A percentile compares a stretch with the other conserved stretches of the same genome.
Conservation (phyloP, 164 flowering plant genomes). For the Vitis rupestris region DNA sequence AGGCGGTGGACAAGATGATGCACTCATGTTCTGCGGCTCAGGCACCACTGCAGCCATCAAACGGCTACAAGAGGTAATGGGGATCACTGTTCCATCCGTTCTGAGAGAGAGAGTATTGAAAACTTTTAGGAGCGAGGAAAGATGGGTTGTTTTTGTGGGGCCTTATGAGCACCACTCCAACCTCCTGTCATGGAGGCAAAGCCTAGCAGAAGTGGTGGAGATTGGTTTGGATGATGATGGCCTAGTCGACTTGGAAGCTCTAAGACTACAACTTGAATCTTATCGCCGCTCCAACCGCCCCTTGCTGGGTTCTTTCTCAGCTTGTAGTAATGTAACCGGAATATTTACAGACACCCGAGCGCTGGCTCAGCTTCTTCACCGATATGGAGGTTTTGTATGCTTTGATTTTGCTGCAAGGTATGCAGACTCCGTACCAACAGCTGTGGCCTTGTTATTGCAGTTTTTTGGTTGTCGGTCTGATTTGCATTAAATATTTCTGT, state of each 20-base stretch:
- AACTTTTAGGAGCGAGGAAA: constrained; percentile 35
- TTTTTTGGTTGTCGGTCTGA: background rate
- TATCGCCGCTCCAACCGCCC: constrained; percentile 45
- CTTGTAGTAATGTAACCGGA: constrained; percentile 84
- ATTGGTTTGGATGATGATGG: constrained; percentile 55
- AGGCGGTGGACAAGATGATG: constrained; percentile 46
- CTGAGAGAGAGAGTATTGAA: constrained; percentile 36
- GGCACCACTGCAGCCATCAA: constrained; percentile 63
- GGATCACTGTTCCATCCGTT: constrained; percentile 43
- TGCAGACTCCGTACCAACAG: no score
- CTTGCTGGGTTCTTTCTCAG: constrained; percentile 77
- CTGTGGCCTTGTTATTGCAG: no score
- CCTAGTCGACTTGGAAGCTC: constrained; percentile 46
- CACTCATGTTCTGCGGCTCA: constrained; percentile 58
- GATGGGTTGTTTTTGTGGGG: constrained; percentile 70
- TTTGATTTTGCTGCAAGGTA: constrained; percentile 81
- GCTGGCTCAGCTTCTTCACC: constrained; percentile 60
- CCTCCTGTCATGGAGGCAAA: constrained; percentile 65
- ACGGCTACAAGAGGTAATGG: constrained; percentile 68
- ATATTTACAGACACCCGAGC: constrained; percentile 48
- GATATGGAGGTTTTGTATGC: constrained; percentile 69
- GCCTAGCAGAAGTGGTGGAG: constrained; percentile 59
- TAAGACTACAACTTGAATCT: constrained; percentile 30
- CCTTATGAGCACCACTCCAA: constrained; percentile 74
- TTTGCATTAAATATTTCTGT: background rate